Evolutionary conservation across 768 basidiomycete species (phyloP), one percentile per base, ranked within the genome.

Genomic region (Amanita muscaria): DNA sequence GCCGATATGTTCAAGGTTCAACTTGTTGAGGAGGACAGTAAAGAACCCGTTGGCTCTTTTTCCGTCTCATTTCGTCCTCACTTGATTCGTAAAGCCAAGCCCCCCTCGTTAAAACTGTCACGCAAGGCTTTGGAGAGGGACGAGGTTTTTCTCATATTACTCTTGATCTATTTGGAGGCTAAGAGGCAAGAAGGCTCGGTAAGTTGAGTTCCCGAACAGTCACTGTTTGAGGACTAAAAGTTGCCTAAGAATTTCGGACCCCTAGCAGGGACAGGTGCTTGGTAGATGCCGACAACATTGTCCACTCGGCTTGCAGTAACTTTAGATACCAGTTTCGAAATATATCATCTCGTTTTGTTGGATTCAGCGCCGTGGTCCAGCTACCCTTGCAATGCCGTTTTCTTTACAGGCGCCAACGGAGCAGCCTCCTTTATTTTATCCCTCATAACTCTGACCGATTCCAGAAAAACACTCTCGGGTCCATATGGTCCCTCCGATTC

Each of bases 401-500:
- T 34, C n/a, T n/a, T n/a, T n/a, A n/a, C n/a, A n/a, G n/a, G n/a
- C n/a, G n/a, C n/a, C n/a, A n/a, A n/a, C n/a, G n/a, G n/a, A n/a
- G n/a, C n/a, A n/a, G n/a, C n/a, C n/a, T n/a, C n/a, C n/a, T n/a
- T n/a, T n/a, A 96, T 76, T 59, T 98, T 98, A 29, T 70, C 71
- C 35, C 90, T 72, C 78, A 97, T 82, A 35, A 96, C 81, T 21
- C 72, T 67, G 50, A 92, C 74, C 0, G 91, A 73, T 56, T 92
- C 90, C 0, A 79, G 79, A 11, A 94, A 65, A 9, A 98, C 67
- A 23, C 86, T 74, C 63, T 93, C 79, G 0, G 94, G 92, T 3
- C 76, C 64, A 58, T 96, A 96, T 10, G 88, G 78, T 4, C 93
- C 85, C 56, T 92, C 88, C 0, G 90, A 90, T 62, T 98, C 93